phyloP scores from a whole-genome alignment of 176 grass and related monocot genomes.

The Olyra latifolia region DNA sequence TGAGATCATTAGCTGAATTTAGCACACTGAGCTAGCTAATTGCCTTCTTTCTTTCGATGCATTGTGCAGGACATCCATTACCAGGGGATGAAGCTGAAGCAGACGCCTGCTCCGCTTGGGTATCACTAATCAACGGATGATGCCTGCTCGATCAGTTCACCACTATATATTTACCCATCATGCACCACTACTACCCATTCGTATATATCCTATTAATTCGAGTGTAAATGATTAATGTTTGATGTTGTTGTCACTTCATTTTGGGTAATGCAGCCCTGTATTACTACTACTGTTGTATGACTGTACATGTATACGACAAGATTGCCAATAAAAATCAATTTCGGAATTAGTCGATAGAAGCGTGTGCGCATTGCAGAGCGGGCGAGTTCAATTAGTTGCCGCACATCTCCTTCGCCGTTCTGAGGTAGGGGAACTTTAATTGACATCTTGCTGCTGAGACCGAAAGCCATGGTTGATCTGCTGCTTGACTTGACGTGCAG shows the following conservation, averaged over 20 bases:
- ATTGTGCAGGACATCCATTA: conserved; percentile 75
- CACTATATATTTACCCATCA: neutral
- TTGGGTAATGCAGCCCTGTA: neutral
- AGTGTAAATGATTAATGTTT: neutral
- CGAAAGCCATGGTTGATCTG: neutral
- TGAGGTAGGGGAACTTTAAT: neutral
- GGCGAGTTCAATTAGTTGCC: neutral
- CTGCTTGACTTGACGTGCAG: neutral
- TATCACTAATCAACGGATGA: conserved; percentile 54
- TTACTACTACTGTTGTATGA: neutral
- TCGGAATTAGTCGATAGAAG: neutral
- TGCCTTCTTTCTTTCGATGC: neutral
- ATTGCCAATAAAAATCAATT: neutral
- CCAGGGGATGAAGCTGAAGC: conserved; percentile 73
- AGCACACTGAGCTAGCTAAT: neutral
- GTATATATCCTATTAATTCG: too few species aligned
- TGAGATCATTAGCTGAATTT: neutral
- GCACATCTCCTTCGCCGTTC: neutral
- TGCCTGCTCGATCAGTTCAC: neutral
- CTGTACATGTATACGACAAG: neutral
- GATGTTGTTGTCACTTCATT: neutral
- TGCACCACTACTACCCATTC: neutral
- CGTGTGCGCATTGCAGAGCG: neutral
- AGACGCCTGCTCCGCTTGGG: conserved; percentile 68
- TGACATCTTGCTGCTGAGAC: neutral